These are phyloP conservation scores for Stephania yunnanensis DNA, from an alignment of 164 flowering plant genomes.

Conservation along the genomic window DNA sequence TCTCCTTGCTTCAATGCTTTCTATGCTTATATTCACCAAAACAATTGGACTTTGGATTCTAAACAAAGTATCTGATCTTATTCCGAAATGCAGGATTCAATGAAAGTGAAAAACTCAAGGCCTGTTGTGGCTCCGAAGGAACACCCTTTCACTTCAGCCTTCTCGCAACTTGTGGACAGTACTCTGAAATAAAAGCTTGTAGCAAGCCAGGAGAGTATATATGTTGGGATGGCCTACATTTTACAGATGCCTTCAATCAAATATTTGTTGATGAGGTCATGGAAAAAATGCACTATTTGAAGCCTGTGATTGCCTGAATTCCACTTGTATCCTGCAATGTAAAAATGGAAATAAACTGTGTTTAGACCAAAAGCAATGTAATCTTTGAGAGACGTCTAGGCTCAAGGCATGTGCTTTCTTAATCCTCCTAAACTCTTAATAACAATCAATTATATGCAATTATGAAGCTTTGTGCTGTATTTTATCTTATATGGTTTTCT, in stretches of 20 bases:
- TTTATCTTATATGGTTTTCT: too few species aligned
- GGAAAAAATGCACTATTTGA: slow-evolving; percentile 12
- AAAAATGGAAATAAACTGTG: too few species aligned
- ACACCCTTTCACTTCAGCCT: slow-evolving; percentile 20
- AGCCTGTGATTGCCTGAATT: slow-evolving; percentile 2
- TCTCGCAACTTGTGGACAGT: slow-evolving; percentile 12
- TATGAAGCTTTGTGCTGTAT: too few species aligned
- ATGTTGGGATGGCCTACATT: slow-evolving; percentile 25
- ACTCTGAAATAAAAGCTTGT: slow-evolving; percentile 20
- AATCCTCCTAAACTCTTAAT: too few species aligned
- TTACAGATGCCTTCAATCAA: slow-evolving; percentile 19
- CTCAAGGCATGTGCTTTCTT: too few species aligned
- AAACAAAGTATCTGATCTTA: not conserved
- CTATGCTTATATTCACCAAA: not conserved
- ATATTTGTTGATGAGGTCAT: slow-evolving; percentile 18
- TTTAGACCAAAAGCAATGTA: too few species aligned
- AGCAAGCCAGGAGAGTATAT: slow-evolving; percentile 18
- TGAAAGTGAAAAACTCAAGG: slow-evolving; percentile 17
- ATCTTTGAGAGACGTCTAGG: too few species aligned
- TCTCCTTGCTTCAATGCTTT: not conserved
- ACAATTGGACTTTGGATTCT: not conserved
- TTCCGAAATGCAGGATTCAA: slow-evolving; percentile 18
- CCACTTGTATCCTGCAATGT: not conserved
- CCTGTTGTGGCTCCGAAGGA: slow-evolving; percentile 22
- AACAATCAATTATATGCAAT: too few species aligned